phyloP scores from a whole-genome alignment of 1,139 yeast species.

The Lodderomyces margitis region DNA sequence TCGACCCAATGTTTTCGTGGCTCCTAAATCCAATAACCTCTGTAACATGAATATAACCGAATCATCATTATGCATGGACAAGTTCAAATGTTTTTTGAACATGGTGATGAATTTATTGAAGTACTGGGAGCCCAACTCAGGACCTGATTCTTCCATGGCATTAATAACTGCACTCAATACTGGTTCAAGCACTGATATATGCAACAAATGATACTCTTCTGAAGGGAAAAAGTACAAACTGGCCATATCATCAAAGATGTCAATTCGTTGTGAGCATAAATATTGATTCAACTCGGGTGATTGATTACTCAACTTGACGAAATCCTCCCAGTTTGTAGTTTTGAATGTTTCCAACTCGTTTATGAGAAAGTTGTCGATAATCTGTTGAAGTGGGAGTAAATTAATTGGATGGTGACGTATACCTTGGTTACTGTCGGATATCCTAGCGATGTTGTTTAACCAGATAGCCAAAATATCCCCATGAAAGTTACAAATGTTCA shows the following conservation, averaged over 20 bases:
- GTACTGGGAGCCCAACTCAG: background rate
- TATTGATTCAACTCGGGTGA: slow-evolving; percentile 1
- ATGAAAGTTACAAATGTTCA: slow-evolving; percentile 6
- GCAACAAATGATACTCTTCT: background rate
- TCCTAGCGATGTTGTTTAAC: background rate
- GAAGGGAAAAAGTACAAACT: background rate
- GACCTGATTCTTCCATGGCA: background rate
- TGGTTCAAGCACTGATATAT: background rate
- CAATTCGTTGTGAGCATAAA: background rate
- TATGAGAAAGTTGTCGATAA: background rate
- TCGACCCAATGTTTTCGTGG: background rate
- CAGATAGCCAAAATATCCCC: background rate
- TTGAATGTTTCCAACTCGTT: background rate
- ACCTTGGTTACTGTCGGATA: background rate
- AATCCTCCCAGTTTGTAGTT: slow-evolving; percentile 4
- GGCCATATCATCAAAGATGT: background rate
- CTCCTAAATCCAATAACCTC: background rate
- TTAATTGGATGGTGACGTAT: background rate
- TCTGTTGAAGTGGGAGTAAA: background rate
- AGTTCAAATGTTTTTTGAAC: background rate
- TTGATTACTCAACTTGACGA: background rate
- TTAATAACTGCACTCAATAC: slow-evolving; percentile 1
- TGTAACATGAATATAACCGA: background rate
- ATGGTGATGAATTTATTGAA: background rate
- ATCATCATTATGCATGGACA: background rate